A percentile compares a stretch with the other conserved stretches of the same genome.
Evolutionary conservation across 108 stramenopile genomes (phyloP).

Genomic region (Nannochloropsis granulata): DNA sequence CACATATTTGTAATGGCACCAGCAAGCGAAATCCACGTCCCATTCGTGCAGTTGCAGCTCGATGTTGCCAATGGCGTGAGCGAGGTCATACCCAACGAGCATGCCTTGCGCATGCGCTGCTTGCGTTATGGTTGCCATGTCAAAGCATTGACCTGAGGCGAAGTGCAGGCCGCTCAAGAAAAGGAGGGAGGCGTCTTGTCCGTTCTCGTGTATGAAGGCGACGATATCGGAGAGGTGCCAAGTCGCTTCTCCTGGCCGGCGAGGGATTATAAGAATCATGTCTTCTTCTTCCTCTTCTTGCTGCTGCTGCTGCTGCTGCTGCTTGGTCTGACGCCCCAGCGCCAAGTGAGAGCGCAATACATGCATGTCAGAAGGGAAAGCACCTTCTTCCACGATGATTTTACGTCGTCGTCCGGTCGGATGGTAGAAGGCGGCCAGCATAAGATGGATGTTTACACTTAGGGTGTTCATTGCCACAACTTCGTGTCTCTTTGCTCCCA

Average conservation of each 20-base stretch:
- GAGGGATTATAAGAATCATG: neutral
- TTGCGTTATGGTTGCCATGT: neutral
- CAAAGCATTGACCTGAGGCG: neutral
- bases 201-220: neutral
- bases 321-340: neutral
- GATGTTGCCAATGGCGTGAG: slow-evolving; percentile 36
- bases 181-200: slow-evolving; percentile 8
- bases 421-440: slow-evolving; percentile 34
- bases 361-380: slow-evolving; percentile 35
- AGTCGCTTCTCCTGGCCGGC: neutral
- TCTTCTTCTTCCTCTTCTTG: neutral
- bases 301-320: neutral
- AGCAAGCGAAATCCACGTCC: slow-evolving; percentile 38
- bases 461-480: slow-evolving; percentile 35
- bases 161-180: slow-evolving; percentile 32
- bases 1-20: slow-evolving; percentile 43
- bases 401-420: slow-evolving; percentile 11
- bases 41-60: slow-evolving; percentile 30
- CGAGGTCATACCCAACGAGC: slow-evolving; percentile 27
- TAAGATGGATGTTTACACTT: slow-evolving; percentile 32
- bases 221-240: slow-evolving; percentile 19
- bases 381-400: slow-evolving; percentile 27
- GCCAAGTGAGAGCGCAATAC: slow-evolving; percentile 23
- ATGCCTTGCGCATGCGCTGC: neutral
- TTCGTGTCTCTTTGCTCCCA: slow-evolving; percentile 26